These are phyloP conservation scores for Heliamphora exappendiculata DNA, from an alignment of 148 eudicot species.

Conservation along the genomic window DNA sequence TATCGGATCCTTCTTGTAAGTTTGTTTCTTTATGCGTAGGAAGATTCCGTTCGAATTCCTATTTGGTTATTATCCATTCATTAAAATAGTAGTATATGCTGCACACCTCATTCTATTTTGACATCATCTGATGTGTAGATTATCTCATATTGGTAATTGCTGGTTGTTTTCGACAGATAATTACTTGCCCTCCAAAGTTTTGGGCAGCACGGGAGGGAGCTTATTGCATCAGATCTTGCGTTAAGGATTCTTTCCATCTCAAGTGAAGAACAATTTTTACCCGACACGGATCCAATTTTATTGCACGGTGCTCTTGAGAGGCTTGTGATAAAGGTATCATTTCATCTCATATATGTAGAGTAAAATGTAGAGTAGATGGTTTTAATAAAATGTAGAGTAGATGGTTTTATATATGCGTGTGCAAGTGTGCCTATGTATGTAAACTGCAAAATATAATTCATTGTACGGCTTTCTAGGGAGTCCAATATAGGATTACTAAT, in stretches of 20 bases:
- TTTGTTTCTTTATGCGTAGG: constrained; percentile 4
- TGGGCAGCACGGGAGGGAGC: constrained; percentile 99
- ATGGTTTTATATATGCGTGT: background rate
- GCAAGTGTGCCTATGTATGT: background rate
- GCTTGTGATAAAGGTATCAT: constrained; percentile 73
- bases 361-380: background rate
- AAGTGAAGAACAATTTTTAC: constrained; percentile 86
- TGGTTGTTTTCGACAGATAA: constrained; percentile 99
- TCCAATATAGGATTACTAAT: background rate
- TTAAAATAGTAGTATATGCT: background rate
- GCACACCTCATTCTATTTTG: constrained; percentile 5
- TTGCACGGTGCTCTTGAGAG: constrained; percentile 60
- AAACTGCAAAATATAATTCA: background rate
- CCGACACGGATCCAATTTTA: constrained; percentile 47
- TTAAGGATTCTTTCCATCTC: constrained; percentile 70
- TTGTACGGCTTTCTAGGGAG: background rate
- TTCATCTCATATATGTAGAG: background rate
- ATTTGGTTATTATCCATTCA: background rate
- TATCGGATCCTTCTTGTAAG: constrained; percentile 90
- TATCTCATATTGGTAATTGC: constrained; percentile 79
- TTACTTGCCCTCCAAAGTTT: constrained; percentile 99
- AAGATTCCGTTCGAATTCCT: background rate
- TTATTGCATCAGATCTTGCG: constrained; percentile 92
- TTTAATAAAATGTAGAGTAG: background rate
- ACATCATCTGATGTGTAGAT: constrained; percentile 27